Base-by-base conservation (phyloP, 106 monocot species). In the Narthecium ossifragum region DNA sequence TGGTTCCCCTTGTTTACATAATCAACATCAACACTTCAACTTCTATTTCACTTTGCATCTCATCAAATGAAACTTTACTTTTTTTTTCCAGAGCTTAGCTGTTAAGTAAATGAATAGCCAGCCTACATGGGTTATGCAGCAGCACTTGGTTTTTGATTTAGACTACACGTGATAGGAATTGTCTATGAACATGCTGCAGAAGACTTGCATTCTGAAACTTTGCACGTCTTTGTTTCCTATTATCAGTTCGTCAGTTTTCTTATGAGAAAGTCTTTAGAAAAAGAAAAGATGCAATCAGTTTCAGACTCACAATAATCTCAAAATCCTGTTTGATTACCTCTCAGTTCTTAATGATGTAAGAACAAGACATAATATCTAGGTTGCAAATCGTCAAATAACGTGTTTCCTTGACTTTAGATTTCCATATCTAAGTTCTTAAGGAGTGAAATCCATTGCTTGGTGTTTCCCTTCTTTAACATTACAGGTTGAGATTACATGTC, bases 401-500 rank as follows among this genome's bases (percentile, higher is more conserved):
- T 4, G 4, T 2, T 49, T 49, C 4, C 9, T 4, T 23, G 8
- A 24, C 23, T 20, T 49, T 20, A 20, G 9, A 8, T 20, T 20
- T 8, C 9, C 18, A 22, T 49, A 22, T 49, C 23, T 49, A 2
- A 6, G 9, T 49, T 6, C 18, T 24, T 9, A 49, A 22, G 1
- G 18, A 25, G 8, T 23, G 21, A 24, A 8, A 20, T 8, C 4
- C n/a, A n/a, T n/a, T n/a, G n/a, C n/a, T n/a, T n/a, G n/a, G n/a
- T n/a, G n/a, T n/a, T n/a, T n/a, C n/a, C n/a, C n/a, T 22, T 49
- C 3, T 20, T 22, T 2, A 20, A 22, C 18, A 22, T 49, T 2
- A 38, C 26, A 61, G 61, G 61, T 46, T 26, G 61, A 61, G 61
- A 3, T 61, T 12, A 28, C 30, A 31, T 61, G 43, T 17, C 4